Base-by-base conservation (phyloP, 345 rosid genomes). In the Schrenkiella parvula region DNA sequence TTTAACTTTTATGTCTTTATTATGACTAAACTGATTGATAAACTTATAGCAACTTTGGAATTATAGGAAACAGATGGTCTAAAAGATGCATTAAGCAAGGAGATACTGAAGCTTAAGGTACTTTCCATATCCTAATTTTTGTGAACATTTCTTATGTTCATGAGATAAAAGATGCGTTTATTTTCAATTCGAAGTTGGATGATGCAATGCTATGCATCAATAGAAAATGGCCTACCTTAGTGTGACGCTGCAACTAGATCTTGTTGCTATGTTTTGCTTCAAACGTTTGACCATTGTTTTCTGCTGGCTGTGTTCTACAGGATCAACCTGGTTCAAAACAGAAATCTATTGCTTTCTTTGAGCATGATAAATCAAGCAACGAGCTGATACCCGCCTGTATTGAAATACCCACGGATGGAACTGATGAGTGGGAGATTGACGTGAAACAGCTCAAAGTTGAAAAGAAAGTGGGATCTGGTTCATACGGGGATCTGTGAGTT, bases 371-470 rank as follows among this genome's bases (percentile, higher is more conserved):
- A 76, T 60, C 72, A 55, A 80, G 72, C 71, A 54, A 62, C 44
- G 83, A 80, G 79, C 76, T 82, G 50, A 74, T 82, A 71, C 89
- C 87, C 13, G 82, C 79, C 65, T 82, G 83, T 82, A 81, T 95
- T 65, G 85, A 89, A 82, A 88, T 95, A 78, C 98, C 98, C 19
- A 76, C 82, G 6, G 98, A 91, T 81, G 98, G 88, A 66, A 84
- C 86, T 77, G 96, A 91, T 78, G 98, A 88, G 74, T 91, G 98
- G 98, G 99, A 91, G 84, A 91, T 89, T 75, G 95, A 88, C 77
- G 44, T 81, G 63, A 82, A 68, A 61, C 99, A 86, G 66, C 85
- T 95, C 73, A 85, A 82, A 80, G 59, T 85, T 64, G 95, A 80
- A 74, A 84, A 78, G 77, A 91, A 87, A 81, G 89, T 91, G 63